A percentile compares a stretch with the other conserved stretches of the same genome.
Evolutionary conservation across 1,139 yeast genomes (phyloP).

Genomic region (Saccharomyces hybrid): DNA sequence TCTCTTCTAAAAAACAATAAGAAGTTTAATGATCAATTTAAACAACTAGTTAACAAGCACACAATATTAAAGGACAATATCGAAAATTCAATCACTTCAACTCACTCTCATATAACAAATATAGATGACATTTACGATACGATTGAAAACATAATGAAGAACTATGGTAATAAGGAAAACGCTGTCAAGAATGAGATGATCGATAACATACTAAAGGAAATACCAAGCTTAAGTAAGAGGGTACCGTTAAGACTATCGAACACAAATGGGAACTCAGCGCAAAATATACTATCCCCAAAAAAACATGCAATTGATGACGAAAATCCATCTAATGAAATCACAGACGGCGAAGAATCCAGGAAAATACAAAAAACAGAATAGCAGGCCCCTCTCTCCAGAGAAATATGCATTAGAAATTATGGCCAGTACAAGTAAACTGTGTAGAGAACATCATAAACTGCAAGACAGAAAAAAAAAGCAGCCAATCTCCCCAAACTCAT

Average conservation of each 20-base stretch:
- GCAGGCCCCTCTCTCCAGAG: not conserved
- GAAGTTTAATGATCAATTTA: conserved; percentile 13
- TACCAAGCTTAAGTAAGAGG: not conserved
- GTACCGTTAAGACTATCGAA: not conserved
- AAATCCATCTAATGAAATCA: not conserved
- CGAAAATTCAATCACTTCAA: not conserved
- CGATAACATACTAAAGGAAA: not conserved
- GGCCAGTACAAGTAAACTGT: not conserved
- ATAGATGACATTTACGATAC: conserved; percentile 1
- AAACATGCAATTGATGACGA: not conserved
- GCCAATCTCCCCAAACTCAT: not conserved
- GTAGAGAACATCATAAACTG: not conserved
- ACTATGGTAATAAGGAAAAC: not conserved
- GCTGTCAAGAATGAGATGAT: not conserved
- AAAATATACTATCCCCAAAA: not conserved
- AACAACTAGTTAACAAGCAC: conserved; percentile 11
- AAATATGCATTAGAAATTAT: not conserved
- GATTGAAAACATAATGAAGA: not conserved
- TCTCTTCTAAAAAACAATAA: conserved; percentile 9
- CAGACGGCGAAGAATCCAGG: not conserved
- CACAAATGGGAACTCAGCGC: not conserved
- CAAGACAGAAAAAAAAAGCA: not conserved
- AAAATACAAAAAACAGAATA: not conserved
- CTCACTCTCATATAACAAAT: not conserved
- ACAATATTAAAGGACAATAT: not conserved